These are phyloP conservation scores for Alternaria burnsii DNA, from an alignment of 2,329 filamentous ascomycete genomes.

Conservation along the genomic window DNA sequence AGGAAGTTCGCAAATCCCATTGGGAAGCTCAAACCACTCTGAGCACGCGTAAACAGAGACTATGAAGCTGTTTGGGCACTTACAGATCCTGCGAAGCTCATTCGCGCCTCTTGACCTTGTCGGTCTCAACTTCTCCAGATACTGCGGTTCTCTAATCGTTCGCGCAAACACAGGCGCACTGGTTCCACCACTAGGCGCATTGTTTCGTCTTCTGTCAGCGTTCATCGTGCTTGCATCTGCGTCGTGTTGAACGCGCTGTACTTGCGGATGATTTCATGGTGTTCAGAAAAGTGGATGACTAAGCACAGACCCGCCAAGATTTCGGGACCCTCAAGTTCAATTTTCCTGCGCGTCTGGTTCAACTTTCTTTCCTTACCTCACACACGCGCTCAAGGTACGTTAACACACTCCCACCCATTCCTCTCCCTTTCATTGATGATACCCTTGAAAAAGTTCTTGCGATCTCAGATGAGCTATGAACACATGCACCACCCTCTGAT, in stretches of 20 bases:
- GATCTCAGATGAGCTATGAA: conserved; percentile 65
- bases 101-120: conserved; percentile 69
- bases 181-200: conserved; percentile 83
- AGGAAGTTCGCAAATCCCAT: background rate
- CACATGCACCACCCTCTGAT: conserved; percentile 71
- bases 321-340: conserved; percentile 34
- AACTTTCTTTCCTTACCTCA: conserved; percentile 31
- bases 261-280: conserved; percentile 21
- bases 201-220: conserved; percentile 83
- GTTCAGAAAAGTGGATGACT: conserved; percentile 33
- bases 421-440: conserved; percentile 59
- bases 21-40: background rate
- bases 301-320: conserved; percentile 42
- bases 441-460: conserved; percentile 63
- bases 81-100: conserved; percentile 87
- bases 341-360: conserved; percentile 36
- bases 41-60: background rate
- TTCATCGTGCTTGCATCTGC: conserved; percentile 35
- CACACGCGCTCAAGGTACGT: conserved; percentile 38
- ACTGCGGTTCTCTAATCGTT: conserved; percentile 58
- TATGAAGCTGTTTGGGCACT: conserved; percentile 45
- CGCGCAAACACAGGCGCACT: conserved; percentile 74
- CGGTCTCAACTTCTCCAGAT: conserved; percentile 58
- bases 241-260: conserved; percentile 7
- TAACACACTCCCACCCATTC: conserved; percentile 1